Base-by-base conservation (phyloP, 129 eudicot species). In the Sambucus nigra region DNA sequence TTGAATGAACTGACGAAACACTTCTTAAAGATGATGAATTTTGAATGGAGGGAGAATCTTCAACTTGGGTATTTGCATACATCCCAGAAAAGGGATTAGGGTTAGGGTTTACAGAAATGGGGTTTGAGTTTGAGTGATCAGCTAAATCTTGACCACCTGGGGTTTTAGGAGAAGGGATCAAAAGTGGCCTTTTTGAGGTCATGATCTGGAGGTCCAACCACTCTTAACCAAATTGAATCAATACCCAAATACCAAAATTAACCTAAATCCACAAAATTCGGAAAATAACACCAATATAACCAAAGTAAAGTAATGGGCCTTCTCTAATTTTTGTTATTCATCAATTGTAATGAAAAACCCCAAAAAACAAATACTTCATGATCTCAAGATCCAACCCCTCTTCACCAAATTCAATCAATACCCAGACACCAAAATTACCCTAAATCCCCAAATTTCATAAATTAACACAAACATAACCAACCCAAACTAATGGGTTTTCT, bases 151-250 rank as follows among this genome's bases (percentile, higher is more conserved):
- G 42, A 42, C 52, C 3, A 28, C 46, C 56, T 9, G 74, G 68
- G 47, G 60, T 63, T 44, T 41, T 29, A 17, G 78, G 61, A 10
- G 77, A 49, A 31, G 70, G 32, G 64, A 72, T 78, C 87, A 78
- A 63, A 60, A 67, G 47, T 5, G 74, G 68, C 26, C 57, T 60
- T 33, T 69, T 64, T 44, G 67, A 63, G 64, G 69, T 53, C 69
- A 76, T 81, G 82, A 86, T 75, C 84, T 50, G 51, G 70, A 66
- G 73, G 71, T 71, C 80, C 71, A 42, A 64, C 39, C 20, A 73
- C 38, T 13, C 67, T 51, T 28, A 12, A 65, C 22, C 15, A 26
- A 59, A 39, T 20, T 50, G 47, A 26, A 26, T 47, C 65, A 59
- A n/a, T n/a, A n/a, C n/a, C n/a, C n/a, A n/a, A n/a, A n/a, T n/a